phyloP scores from a whole-genome alignment of 1,139 yeast species.

The Suhomyces panamericanus region DNA sequence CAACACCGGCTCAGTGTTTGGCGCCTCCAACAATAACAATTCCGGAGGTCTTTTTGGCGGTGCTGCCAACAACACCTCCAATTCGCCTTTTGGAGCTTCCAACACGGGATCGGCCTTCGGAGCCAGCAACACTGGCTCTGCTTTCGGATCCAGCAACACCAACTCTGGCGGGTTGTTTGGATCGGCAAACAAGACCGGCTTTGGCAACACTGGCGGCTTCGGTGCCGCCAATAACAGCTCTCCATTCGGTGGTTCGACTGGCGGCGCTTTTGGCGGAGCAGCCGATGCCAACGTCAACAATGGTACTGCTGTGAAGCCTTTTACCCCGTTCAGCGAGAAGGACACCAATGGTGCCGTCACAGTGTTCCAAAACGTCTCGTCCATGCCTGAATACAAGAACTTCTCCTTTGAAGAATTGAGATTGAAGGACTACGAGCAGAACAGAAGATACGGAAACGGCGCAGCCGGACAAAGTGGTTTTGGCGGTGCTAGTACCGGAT shows the following conservation, averaged over 20 bases:
- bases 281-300: conserved; percentile 44
- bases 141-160: conserved; percentile 20
- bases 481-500: conserved; percentile 17
- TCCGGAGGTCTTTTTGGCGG: conserved; percentile 13
- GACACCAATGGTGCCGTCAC: conserved; percentile 63
- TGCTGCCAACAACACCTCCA: conserved; percentile 7
- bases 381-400: conserved; percentile 88
- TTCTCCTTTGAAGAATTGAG: conserved; percentile 87
- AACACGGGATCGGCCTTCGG: conserved; percentile 21
- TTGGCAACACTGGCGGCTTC: conserved; percentile 20
- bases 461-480: conserved; percentile 11
- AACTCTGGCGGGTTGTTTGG: conserved; percentile 25
- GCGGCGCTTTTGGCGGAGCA: conserved; percentile 33
- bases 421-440: conserved; percentile 80
- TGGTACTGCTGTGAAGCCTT: conserved; percentile 77
- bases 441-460: conserved; percentile 58
- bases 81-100: conserved; percentile 21
- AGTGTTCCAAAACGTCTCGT: conserved; percentile 70
- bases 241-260: conserved; percentile 29
- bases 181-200: conserved; percentile 23
- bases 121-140: conserved; percentile 18
- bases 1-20: conserved; percentile 11
- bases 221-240: conserved; percentile 23
- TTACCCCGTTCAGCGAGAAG: conserved; percentile 65
- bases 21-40: conserved; percentile 2